Conservation (phyloP, 805 yeast species). For the Wickerhamomyces strasburgensis region DNA sequence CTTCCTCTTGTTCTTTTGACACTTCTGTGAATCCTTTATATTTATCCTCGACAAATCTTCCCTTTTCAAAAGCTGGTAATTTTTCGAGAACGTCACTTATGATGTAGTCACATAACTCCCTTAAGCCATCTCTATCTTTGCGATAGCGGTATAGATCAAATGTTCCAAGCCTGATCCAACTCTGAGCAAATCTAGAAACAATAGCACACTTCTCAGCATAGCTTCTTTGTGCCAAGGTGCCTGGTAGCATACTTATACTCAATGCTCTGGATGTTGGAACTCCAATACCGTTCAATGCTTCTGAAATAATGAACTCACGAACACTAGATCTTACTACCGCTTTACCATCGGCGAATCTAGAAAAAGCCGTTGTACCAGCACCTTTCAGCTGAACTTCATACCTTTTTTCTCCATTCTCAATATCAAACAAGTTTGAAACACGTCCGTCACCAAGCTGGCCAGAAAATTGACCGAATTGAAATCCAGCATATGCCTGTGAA, state of each 20-base stretch:
- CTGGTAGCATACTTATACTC: slow-evolving; percentile 66
- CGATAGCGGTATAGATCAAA: slow-evolving; percentile 79
- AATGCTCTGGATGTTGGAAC: slow-evolving; percentile 86
- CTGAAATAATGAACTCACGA: slow-evolving; percentile 83
- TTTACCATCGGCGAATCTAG: slow-evolving; percentile 95
- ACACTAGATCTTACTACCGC: slow-evolving; percentile 87
- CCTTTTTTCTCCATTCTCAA: slow-evolving; percentile 36
- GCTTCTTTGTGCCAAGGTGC: slow-evolving; percentile 68
- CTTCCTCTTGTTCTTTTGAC: slow-evolving; percentile 12
- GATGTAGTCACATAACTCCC: slow-evolving; percentile 65
- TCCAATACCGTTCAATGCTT: slow-evolving; percentile 72
- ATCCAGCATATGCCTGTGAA: slow-evolving; percentile 91
- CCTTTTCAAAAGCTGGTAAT: slow-evolving; percentile 26
- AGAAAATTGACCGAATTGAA: slow-evolving; percentile 94
- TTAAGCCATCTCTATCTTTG: slow-evolving; percentile 59
- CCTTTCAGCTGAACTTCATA: slow-evolving; percentile 82
- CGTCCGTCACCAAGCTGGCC: slow-evolving; percentile 98
- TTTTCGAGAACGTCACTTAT: slow-evolving; percentile 53
- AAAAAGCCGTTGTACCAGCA: slow-evolving; percentile 85
- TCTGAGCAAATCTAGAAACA: slow-evolving; percentile 75
- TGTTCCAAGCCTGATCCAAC: slow-evolving; percentile 85
- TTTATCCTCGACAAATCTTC: slow-evolving; percentile 18
- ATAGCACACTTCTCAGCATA: slow-evolving; percentile 78
- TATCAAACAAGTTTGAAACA: slow-evolving; percentile 75
- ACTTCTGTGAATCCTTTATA: slow-evolving; percentile 20